Evolutionary conservation across 345 rosid genomes (phyloP), one percentile per base, ranked within the genome.

Genomic region (Cardiospermum halicacabum): DNA sequence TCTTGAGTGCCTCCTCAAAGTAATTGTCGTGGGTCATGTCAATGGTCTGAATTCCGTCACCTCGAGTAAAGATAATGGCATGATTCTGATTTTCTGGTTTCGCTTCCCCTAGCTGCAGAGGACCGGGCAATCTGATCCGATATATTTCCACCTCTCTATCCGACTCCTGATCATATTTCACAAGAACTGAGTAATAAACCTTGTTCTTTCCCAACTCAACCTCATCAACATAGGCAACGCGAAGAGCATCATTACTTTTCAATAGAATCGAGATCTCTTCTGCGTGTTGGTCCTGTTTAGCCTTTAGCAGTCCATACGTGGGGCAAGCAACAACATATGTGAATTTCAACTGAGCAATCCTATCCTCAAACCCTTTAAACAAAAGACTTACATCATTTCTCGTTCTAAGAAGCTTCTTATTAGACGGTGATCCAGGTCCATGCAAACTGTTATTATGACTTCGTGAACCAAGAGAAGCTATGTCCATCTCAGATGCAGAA

Each of bases 21-120:
- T 87, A 92, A 71, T 61, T 87, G 68, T 92, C 98, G 70, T 92
- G 96, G 80, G 89, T 89, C 98, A 92, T 92, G 80, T 92, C 96
- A 27, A 92, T 89, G 65, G 98, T 84, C 77, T 92, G 98, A 64
- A 92, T 65, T 39, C 96, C 98, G 69, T 92, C 98, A 51, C 98
- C 98, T 11, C 96, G 84, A 53, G 96, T 92, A 70, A 92, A 92
- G 70, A 92, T 92, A 61, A 92, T 74, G 64, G 98, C 98, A 69
- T 92, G 98, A 69, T 92, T 92, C 83, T 92, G 98, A 75, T 92
- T 92, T 73, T 89, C 96, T 11, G 98, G 98, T 72, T 92, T 92
- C 27, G 96, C 98, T 75, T 92, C 98, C 49, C 98, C 98, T 43
- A 92, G 73, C 81, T 83, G 87, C 77, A 92, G 60, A 11, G 91